phyloP scores from a whole-genome alignment of 2,329 filamentous ascomycete genomes.

The Penicillium rolfsii region DNA sequence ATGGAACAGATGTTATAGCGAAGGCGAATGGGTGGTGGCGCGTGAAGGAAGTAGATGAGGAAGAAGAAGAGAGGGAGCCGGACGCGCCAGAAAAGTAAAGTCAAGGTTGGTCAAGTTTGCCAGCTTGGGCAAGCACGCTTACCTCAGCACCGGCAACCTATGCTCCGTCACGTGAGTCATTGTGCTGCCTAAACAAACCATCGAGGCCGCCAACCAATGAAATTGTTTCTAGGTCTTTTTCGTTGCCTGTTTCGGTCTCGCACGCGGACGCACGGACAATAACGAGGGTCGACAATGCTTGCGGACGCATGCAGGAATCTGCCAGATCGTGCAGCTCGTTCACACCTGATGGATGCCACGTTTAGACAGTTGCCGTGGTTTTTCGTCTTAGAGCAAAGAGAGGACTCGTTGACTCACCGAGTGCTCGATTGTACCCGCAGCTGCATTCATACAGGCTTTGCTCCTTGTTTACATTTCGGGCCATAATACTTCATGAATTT shows the following conservation, averaged over 20 bases:
- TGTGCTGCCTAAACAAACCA: conserved; percentile 19
- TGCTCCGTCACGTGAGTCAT: conserved; percentile 27
- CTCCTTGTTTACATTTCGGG: neutral
- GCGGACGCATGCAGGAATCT: conserved; percentile 1
- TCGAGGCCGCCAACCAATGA: neutral
- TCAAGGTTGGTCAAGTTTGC: conserved; percentile 25
- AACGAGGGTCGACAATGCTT: neutral
- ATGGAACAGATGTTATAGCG: conserved; percentile 2
- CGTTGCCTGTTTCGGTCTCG: neutral
- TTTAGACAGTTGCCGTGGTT: neutral
- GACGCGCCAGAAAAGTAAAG: conserved; percentile 30
- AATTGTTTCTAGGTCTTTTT: neutral
- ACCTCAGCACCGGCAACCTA: conserved; percentile 26
- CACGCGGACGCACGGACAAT: neutral
- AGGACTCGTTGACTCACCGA: neutral
- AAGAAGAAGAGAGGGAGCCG: conserved; percentile 26
- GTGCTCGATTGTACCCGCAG: neutral
- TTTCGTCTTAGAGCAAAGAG: neutral
- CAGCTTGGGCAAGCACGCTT: conserved; percentile 19
- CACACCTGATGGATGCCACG: neutral
- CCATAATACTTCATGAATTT: neutral
- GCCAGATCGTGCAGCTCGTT: conserved; percentile 1
- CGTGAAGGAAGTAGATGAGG: conserved; percentile 19
- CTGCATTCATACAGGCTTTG: neutral
- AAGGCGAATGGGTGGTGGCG: conserved; percentile 19